These are phyloP conservation scores for Puccinia hordei DNA, from an alignment of 1,284 basidiomycete genomes.

Conservation along the genomic window DNA sequence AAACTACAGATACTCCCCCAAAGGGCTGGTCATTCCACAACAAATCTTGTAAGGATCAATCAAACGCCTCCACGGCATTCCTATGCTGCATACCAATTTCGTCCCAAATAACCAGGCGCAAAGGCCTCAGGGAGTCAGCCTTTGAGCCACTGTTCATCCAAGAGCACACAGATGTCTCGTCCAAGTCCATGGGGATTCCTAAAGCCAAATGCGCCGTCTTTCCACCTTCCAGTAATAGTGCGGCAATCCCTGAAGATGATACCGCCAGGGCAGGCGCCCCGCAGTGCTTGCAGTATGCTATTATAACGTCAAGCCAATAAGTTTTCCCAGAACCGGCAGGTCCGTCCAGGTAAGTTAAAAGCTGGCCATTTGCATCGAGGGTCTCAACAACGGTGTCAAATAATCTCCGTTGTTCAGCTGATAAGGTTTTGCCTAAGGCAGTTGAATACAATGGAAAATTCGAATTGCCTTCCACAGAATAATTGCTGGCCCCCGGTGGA, in stretches of 20 bases:
- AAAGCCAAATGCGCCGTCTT: neutral
- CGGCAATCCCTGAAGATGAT: neutral
- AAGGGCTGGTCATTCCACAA: neutral
- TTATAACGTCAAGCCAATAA: neutral
- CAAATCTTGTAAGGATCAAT: neutral
- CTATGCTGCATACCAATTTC: neutral
- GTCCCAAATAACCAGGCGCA: slow-evolving; percentile 11
- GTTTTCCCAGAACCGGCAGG: slow-evolving; percentile 11
- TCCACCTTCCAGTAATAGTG: neutral
- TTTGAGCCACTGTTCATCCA: neutral
- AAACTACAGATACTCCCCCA: neutral
- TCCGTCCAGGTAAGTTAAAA: neutral
- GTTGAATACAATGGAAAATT: no score
- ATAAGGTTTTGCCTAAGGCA: no score
- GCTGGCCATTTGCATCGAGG: no score
- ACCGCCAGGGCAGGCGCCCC: neutral
- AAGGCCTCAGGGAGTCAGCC: neutral
- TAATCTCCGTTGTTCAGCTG: no score
- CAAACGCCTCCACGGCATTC: neutral
- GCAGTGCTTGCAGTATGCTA: neutral
- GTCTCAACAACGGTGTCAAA: no score
- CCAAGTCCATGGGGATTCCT: neutral
- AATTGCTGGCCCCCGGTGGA: no score
- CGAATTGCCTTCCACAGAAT: no score
- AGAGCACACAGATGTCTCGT: no score